These are phyloP conservation scores for Podospora tetraspora DNA, from an alignment of 495 filamentous ascomycete species.

Conservation along the genomic window DNA sequence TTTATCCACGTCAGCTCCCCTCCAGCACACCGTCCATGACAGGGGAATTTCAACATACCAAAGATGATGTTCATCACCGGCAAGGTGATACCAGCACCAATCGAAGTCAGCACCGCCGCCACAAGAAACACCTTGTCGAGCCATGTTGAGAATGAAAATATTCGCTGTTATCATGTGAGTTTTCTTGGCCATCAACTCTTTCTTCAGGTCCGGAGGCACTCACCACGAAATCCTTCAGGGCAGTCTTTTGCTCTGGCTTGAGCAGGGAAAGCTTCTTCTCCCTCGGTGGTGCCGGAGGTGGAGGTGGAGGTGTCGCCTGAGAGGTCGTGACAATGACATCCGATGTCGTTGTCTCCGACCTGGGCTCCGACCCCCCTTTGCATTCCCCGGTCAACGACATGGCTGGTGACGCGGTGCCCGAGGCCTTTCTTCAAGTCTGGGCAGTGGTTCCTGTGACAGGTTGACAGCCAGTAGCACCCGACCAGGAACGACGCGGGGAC, in stretches of 20 bases:
- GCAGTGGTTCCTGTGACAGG: background rate
- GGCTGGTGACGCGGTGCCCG: background rate
- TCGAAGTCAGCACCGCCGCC: conserved; percentile 38
- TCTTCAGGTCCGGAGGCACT: background rate
- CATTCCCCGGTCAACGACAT: background rate
- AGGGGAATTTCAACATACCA: conserved; percentile 23
- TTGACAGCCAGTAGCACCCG: background rate
- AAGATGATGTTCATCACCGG: conserved; percentile 47
- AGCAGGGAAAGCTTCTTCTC: conserved; percentile 18
- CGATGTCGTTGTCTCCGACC: conserved; percentile 1
- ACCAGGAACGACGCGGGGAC: background rate
- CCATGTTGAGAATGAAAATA: conserved; percentile 47
- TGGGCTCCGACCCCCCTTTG: conserved; percentile 2
- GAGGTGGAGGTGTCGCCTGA: conserved; percentile 1
- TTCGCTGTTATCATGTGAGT: conserved; percentile 31
- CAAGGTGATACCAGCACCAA: conserved; percentile 47
- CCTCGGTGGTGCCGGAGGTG: conserved; percentile 1
- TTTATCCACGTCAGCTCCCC: conserved; percentile 18
- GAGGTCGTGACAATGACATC: background rate
- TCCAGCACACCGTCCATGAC: background rate
- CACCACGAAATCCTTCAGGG: conserved; percentile 35
- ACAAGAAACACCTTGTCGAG: conserved; percentile 37
- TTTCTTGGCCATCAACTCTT: conserved; percentile 2
- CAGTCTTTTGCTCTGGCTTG: conserved; percentile 25
- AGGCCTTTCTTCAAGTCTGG: background rate